A percentile compares a stretch with the other conserved stretches of the same genome.
phyloP scores from a whole-genome alignment of 179 eudicot species.

The Spinacia oleracea region DNA sequence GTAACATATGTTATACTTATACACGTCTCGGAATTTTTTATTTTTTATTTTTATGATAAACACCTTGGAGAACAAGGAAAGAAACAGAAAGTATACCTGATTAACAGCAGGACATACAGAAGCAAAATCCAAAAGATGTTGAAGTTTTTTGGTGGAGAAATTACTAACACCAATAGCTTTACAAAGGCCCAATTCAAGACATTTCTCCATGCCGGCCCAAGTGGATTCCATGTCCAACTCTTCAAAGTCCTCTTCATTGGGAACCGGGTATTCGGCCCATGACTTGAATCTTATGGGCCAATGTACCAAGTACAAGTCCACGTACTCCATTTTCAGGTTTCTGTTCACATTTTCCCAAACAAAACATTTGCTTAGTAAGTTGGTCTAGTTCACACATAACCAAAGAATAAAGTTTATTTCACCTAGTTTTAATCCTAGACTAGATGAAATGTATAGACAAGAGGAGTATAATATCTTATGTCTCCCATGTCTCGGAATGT shows the following conservation, averaged over 20 bases:
- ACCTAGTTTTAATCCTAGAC: background rate
- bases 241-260: constrained; percentile 61
- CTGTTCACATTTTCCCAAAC: constrained; percentile 28
- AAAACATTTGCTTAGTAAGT: background rate
- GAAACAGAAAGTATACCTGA: constrained; percentile 29
- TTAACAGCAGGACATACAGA: constrained; percentile 54
- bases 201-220: constrained; percentile 66
- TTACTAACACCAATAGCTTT: constrained; percentile 65
- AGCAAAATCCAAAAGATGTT: constrained; percentile 43
- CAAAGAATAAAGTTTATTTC: background rate
- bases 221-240: constrained; percentile 46
- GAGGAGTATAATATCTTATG: too few species aligned
- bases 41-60: too few species aligned
- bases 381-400: background rate
- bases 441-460: background rate
- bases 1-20: too few species aligned
- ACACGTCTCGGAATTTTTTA: too few species aligned
- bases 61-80: background rate
- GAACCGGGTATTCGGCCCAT: constrained; percentile 50
- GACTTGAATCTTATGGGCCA: constrained; percentile 63
- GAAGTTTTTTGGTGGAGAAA: constrained; percentile 50
- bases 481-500: too few species aligned
- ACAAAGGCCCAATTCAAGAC: constrained; percentile 59
- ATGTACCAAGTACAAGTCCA: constrained; percentile 68
- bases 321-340: constrained; percentile 55